These are phyloP conservation scores for Cutaneotrichosporon daszewskae DNA, from an alignment of 1,284 basidiomycete species.

Conservation along the genomic window DNA sequence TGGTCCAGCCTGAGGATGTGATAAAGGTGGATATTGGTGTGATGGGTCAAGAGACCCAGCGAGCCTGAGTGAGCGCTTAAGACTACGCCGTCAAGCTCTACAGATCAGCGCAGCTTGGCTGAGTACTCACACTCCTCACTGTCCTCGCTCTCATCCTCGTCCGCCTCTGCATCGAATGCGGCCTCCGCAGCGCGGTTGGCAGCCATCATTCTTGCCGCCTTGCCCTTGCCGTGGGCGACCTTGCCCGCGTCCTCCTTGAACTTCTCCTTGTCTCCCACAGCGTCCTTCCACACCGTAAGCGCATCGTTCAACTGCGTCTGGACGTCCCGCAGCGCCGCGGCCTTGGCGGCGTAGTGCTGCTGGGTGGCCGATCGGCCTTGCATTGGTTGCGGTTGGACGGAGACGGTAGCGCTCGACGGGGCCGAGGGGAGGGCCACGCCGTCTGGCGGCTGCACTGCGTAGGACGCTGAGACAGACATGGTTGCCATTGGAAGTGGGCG, in stretches of 20 bases:
- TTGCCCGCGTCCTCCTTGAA: conserved; percentile 26
- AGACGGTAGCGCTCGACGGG: background rate
- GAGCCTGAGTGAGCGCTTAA: too few species aligned
- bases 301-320: conserved; percentile 25
- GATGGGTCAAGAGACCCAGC: too few species aligned
- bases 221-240: conserved; percentile 25
- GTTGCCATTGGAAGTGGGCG: conserved; percentile 4
- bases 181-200: conserved; percentile 16
- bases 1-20: too few species aligned
- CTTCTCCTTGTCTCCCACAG: conserved; percentile 33
- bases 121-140: too few species aligned
- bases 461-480: conserved; percentile 16
- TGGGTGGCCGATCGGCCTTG: conserved; percentile 18
- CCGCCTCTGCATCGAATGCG: conserved; percentile 5
- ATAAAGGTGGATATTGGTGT: too few species aligned
- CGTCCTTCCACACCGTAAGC: conserved; percentile 36
- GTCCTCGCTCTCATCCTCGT: conserved; percentile 7
- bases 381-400: background rate
- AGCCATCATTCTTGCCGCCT: conserved; percentile 26
- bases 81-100: too few species aligned
- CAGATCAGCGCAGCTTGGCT: too few species aligned
- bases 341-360: conserved; percentile 21
- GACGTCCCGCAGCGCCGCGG: conserved; percentile 15
- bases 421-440: conserved; percentile 4
- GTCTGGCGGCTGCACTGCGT: conserved; percentile 20